Conservation (phyloP, 2,329 filamentous ascomycete species). For the Dactylellina drechsleri region DNA sequence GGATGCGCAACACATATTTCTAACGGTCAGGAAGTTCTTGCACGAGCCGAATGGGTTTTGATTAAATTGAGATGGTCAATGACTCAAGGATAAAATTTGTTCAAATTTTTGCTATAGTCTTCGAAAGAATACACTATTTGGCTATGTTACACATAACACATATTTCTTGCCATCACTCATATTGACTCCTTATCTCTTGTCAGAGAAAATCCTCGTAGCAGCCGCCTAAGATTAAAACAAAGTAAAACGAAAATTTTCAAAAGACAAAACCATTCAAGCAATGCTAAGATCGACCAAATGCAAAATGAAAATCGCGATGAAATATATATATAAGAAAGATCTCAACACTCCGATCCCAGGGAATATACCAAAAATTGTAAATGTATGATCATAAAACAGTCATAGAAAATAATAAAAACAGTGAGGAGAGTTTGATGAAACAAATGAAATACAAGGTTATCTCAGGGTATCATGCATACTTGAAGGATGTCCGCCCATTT, state of each 20-base stretch:
- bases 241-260: neutral
- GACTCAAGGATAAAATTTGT: too few relatives aligned
- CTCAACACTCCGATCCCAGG: neutral
- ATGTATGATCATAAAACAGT: neutral
- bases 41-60: too few relatives aligned
- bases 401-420: neutral
- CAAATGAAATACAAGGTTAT: slow-evolving; percentile 5
- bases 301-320: neutral
- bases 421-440: neutral
- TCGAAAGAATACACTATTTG: neutral
- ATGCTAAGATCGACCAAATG: neutral
- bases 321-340: slow-evolving; percentile 4
- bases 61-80: too few relatives aligned
- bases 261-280: neutral
- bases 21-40: too few relatives aligned
- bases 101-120: too few relatives aligned
- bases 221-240: neutral
- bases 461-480: slow-evolving; percentile 19
- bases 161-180: neutral
- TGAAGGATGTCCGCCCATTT: slow-evolving; percentile 3
- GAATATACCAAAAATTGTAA: neutral
- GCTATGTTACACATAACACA: neutral
- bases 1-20: too few relatives aligned
- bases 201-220: too few relatives aligned
- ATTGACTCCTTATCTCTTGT: too few relatives aligned